Base-by-base conservation (phyloP, 495 filamentous ascomycete species). In the Xylaria longipes region DNA sequence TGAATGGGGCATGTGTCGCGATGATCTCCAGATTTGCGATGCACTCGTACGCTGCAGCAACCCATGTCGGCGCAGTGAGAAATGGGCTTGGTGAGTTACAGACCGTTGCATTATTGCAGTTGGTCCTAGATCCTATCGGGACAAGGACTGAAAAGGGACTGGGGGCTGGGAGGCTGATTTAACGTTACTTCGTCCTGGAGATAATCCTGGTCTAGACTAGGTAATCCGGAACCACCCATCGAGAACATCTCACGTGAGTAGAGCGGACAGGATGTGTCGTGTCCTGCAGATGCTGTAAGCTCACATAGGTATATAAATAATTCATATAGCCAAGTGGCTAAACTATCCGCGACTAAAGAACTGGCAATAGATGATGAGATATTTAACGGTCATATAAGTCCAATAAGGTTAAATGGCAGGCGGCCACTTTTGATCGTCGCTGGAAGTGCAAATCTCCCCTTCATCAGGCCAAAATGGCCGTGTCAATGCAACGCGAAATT, bases 81-180 rank as follows among this genome's bases (percentile, higher is more conserved):
- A 64, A 64, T n/a, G 22, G 27, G 20, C 43, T 25, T 48, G 43
- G 15, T 50, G 29, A 37, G 27, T 50, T 67, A 56, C 31, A 52
- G 20, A 29, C 15, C 27, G 35, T 31, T n/a, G 43, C 39, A 31
- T 41, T 33, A 39, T 65, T 58, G 37, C 37, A 68, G 35, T 31
- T 31, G 20, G 33, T 57, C 39, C 33, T 25, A 37, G 45, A 50
- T 63, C 41, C 56, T 54, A 64, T 62, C 68, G 68, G 68, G 58
- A 54, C 45, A 64, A 27, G 35, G 35, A 56, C 68, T 35, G 45
- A 70, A 64, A 52, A 45, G 31, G 58, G 68, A 63, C 43, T 63
- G 68, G 68, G 68, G 68, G 68, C 68, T 58, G 68, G 46, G 58
- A 64, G 68, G 68, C 68, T 70, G 33, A 52, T 45, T 71, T 29